A percentile compares a stretch with the other conserved stretches of the same genome.
Conservation (phyloP, 306 rosid species). For the Lablab purpureus region DNA sequence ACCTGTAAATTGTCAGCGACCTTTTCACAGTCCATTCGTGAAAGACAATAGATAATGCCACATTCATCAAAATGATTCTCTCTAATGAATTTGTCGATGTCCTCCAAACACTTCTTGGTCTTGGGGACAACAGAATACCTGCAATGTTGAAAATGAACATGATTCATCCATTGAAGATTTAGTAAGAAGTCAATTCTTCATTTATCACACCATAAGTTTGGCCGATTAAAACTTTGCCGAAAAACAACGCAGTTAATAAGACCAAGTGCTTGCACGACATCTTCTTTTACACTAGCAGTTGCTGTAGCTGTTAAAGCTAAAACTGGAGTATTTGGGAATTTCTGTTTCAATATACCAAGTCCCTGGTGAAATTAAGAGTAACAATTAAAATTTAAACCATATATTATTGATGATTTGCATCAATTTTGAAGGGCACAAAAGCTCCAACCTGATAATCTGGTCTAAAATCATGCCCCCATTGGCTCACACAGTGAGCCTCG, state of each 20-base stretch:
- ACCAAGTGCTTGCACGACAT: conserved; percentile 98
- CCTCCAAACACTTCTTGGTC: conserved; percentile 93
- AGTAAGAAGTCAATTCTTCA: conserved; percentile 34
- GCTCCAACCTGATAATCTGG: conserved; percentile 95
- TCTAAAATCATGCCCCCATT: conserved; percentile 99
- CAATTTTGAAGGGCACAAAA: conserved; percentile 38
- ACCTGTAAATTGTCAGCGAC: conserved; percentile 94
- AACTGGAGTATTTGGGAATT: conserved; percentile 92
- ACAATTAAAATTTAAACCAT: conserved; percentile 31
- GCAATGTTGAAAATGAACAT: conserved; percentile 44
- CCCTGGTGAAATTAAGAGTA: conserved; percentile 65
- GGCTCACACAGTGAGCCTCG: conserved; percentile 99
- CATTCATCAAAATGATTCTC: conserved; percentile 92
- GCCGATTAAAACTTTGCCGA: conserved; percentile 99
- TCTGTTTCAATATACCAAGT: conserved; percentile 96
- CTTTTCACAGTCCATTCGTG: conserved; percentile 99
- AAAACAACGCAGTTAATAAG: conserved; percentile 90
- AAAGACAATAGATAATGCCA: conserved; percentile 96
- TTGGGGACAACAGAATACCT: conserved; percentile 93
- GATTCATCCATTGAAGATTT: conserved; percentile 36
- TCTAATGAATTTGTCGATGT: conserved; percentile 86
- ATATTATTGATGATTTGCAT: conserved; percentile 15
- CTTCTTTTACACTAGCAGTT: conserved; percentile 98
- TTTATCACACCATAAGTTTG: conserved; percentile 75
- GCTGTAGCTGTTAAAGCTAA: conserved; percentile 99